Evolutionary conservation across 495 filamentous ascomycete species (phyloP).

Genomic region (Articulospora tetracladia): DNA sequence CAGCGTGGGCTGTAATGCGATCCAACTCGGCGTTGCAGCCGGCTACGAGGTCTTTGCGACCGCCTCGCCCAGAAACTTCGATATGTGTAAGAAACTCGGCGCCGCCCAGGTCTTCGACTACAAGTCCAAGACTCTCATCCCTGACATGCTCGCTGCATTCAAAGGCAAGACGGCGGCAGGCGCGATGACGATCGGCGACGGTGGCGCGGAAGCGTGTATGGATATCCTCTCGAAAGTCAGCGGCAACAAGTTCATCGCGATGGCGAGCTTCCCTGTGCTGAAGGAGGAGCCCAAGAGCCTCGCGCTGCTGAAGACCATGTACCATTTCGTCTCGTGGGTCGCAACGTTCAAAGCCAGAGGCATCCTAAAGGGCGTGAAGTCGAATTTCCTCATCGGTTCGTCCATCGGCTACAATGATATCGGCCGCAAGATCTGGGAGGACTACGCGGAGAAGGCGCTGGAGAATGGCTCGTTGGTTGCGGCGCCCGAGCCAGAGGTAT

Average conservation of each 20-base stretch:
- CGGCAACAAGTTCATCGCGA: neutral
- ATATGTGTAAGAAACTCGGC: conserved; percentile 32
- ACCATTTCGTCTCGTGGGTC: neutral
- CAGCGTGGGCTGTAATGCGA: conserved; percentile 30
- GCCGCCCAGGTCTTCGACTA: conserved; percentile 23
- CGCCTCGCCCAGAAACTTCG: conserved; percentile 30
- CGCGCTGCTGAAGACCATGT: neutral
- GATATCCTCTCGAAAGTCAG: neutral
- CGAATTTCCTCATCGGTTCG: neutral
- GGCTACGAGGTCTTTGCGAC: conserved; percentile 37
- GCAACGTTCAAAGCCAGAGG: neutral
- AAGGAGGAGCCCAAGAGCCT: neutral
- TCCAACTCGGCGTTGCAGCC: conserved; percentile 33
- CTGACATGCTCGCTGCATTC: neutral
- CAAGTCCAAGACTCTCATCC: neutral
- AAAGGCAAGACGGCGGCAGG: neutral
- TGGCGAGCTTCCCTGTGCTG: neutral
- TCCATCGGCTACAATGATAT: neutral
- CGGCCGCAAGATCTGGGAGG: conserved; percentile 2
- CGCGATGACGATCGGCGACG: neutral
- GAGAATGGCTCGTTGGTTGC: neutral
- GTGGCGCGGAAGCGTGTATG: neutral
- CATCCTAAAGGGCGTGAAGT: neutral
- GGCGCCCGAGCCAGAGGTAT: conserved; percentile 8
- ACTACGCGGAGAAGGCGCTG: conserved; percentile 7